These are phyloP conservation scores for Coniferiporia sulphurascens DNA, from an alignment of 1,284 basidiomycete species.

Conservation along the genomic window DNA sequence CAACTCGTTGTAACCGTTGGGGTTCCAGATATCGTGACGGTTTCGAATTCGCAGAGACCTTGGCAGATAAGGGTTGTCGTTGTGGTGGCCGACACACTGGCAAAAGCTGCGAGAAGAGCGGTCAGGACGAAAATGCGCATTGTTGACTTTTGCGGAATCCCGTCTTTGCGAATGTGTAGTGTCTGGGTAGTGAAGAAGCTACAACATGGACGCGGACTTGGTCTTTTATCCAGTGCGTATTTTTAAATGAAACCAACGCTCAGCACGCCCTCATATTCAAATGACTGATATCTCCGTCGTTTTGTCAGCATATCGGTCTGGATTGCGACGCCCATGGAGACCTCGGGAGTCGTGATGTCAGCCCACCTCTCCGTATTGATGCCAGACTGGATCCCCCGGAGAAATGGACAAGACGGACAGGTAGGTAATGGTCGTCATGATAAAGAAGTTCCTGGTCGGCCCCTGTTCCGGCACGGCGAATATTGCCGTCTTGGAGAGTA, in stretches of 20 bases:
- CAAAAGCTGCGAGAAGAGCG: constrained; percentile 1
- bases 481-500: too few species aligned
- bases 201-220: background rate
- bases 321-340: too few species aligned
- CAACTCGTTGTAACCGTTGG: constrained; percentile 10
- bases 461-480: too few species aligned
- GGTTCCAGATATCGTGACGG: constrained; percentile 8
- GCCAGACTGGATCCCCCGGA: too few species aligned
- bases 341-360: too few species aligned
- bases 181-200: background rate
- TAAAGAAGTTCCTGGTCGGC: too few species aligned
- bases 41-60: background rate
- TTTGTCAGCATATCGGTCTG: too few species aligned
- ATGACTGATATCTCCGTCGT: background rate
- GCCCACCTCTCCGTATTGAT: too few species aligned
- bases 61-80: too few species aligned
- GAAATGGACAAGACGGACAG: too few species aligned
- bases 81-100: background rate
- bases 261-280: background rate
- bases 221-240: background rate
- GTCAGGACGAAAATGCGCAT: constrained; percentile 7
- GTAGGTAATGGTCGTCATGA: too few species aligned
- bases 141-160: background rate
- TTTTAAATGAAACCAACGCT: background rate
- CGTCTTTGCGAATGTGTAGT: background rate